Conservation (phyloP, 805 yeast genomes). For the Saccharomycopsis guyanensis region DNA sequence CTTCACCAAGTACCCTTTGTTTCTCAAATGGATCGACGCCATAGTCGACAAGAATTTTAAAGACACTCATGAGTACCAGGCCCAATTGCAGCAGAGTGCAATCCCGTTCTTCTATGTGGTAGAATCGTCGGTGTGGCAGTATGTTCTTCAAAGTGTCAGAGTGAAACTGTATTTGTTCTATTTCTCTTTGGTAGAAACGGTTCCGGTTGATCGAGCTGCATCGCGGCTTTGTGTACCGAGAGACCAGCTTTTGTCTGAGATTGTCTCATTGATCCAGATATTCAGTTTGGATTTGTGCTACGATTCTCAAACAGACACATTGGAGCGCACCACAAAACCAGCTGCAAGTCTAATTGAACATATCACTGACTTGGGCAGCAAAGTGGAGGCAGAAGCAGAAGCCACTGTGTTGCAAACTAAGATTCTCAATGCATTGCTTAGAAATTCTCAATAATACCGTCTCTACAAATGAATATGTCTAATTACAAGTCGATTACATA, state of each 20-base stretch:
- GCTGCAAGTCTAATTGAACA: slow-evolving; percentile 16
- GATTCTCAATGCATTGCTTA: neutral
- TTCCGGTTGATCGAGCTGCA: slow-evolving; percentile 23
- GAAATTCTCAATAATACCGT: no score
- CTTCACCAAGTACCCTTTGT: slow-evolving; percentile 20
- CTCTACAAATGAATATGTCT: no score
- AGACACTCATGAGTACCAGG: slow-evolving; percentile 21
- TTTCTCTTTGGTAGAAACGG: slow-evolving; percentile 27
- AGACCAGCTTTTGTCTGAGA: slow-evolving; percentile 19
- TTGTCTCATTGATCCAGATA: slow-evolving; percentile 22
- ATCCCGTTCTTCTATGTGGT: slow-evolving; percentile 23
- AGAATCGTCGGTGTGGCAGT: slow-evolving; percentile 23
- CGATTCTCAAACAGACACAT: slow-evolving; percentile 19
- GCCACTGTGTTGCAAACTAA: slow-evolving; percentile 3
- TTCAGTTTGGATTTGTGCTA: slow-evolving; percentile 26
- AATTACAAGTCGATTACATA: no score
- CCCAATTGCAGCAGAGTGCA: slow-evolving; percentile 16
- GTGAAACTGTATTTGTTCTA: slow-evolving; percentile 28
- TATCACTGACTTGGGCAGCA: slow-evolving; percentile 13
- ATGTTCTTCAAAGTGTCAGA: slow-evolving; percentile 25
- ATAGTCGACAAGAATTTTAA: slow-evolving; percentile 26
- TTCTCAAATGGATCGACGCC: slow-evolving; percentile 23
- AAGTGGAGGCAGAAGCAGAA: slow-evolving; percentile 2
- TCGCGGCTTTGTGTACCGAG: slow-evolving; percentile 22
- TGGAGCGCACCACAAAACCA: slow-evolving; percentile 11